Evolutionary conservation across 805 yeast genomes (phyloP), one percentile per base, ranked within the genome.

Genomic region (Schwanniomyces vanrijiae): DNA sequence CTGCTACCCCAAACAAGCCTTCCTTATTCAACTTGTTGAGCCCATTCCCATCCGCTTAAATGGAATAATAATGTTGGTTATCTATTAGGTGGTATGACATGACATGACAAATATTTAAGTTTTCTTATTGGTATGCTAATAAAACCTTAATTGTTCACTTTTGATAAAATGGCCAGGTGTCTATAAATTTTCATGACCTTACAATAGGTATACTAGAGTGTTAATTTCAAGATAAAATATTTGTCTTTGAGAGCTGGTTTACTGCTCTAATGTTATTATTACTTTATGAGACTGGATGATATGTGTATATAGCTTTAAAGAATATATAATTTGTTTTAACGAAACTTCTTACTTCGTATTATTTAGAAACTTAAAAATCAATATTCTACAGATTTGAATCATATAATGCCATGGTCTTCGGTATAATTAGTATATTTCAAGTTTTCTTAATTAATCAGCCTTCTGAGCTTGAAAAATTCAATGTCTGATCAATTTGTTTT

Each of bases 1-100:
- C 73, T 42, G 82, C 88, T 57, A 84, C 92, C 53, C 77, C 90
- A 47, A 86, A 86, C 69, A 88, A 86, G 71, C 97, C 97, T 53
- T 83, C 83, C 55, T 75, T 92, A 63, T 77, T 92, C 68, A 78
- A 76, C 61, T 77, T 88, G 59, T 76, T 88, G 58, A 84, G 91
- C 54, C 95, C 96, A 43, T 77, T 88, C 59, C 94, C 95, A 55
- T 78, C 88, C 53, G 86, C 82, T 60, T 87, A 74, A 72, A 44
- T 34, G 50, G 45, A 5, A 19, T 3, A 7, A 20, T 16, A 50
- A 31, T 24, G 9, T 31, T 31, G 19, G 10, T 4, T 16, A 18
- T 31, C 19, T n/a, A 14, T 18, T 31, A 16, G 34, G 16, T 31
- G 5, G n/a, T 4, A 6, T n/a, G 9, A 31, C 34, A 31, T 31